Conservation (phyloP, 441 rosid genomes). For the Euphorbia corollata region DNA sequence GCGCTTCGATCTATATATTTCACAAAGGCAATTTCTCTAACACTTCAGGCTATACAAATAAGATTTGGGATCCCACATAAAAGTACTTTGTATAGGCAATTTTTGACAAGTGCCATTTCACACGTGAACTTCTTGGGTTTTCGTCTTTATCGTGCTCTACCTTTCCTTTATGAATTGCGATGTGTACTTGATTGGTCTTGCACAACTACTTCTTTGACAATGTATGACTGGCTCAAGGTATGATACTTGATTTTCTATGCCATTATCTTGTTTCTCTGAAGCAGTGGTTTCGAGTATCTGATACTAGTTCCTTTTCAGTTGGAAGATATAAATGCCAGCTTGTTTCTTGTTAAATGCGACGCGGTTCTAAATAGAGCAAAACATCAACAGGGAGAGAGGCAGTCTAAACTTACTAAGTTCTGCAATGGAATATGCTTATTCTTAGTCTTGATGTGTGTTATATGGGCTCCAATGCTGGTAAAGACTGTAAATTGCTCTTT, state of each 20-base stretch:
- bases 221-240: conserved; percentile 99
- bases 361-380: conserved; percentile 71
- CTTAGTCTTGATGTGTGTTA: conserved; percentile 77
- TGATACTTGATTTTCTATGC: background rate
- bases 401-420: conserved; percentile 86
- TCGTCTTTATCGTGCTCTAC: conserved; percentile 91
- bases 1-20: conserved; percentile 85
- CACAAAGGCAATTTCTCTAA: conserved; percentile 84
- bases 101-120: conserved; percentile 87
- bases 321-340: conserved; percentile 93
- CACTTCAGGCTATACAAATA: conserved; percentile 89
- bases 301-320: conserved; percentile 44
- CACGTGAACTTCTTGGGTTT: conserved; percentile 80
- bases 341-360: conserved; percentile 96
- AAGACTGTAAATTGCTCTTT: conserved; percentile 12
- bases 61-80: conserved; percentile 85
- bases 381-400: conserved; percentile 89
- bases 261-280: background rate
- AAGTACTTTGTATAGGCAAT: conserved; percentile 86
- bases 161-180: conserved; percentile 91
- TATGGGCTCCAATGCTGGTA: conserved; percentile 99
- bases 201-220: conserved; percentile 94
- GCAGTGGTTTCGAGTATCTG: conserved; percentile 18
- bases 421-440: conserved; percentile 95
- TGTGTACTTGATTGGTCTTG: conserved; percentile 99